A percentile compares a stretch with the other conserved stretches of the same genome.
phyloP scores from a whole-genome alignment of 2,329 filamentous ascomycete species.

The Xylaria sp. region DNA sequence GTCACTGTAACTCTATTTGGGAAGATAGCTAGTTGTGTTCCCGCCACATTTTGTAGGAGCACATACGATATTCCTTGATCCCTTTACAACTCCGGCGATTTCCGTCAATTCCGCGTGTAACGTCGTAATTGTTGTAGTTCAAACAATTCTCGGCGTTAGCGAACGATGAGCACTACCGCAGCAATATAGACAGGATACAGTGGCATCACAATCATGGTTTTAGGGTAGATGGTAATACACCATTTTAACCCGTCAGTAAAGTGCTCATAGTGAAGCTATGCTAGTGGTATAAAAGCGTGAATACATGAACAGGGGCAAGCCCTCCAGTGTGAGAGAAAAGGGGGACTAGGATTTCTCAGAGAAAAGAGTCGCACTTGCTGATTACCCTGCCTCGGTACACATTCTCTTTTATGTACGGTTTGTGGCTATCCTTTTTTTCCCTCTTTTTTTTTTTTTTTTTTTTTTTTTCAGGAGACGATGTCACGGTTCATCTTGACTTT shows the following conservation, averaged over 20 bases:
- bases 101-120: neutral
- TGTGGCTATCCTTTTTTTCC: neutral
- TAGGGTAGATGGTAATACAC: neutral
- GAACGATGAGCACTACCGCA: neutral
- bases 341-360: neutral
- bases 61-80: neutral
- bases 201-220: neutral
- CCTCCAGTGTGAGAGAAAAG: neutral
- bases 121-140: neutral
- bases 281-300: neutral
- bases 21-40: neutral
- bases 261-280: neutral
- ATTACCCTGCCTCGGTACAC: neutral
- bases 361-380: constrained; percentile 1
- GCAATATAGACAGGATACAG: neutral
- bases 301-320: neutral
- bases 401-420: neutral
- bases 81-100: too few species aligned
- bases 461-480: too few species aligned
- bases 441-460: too few species aligned
- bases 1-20: neutral
- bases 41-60: neutral
- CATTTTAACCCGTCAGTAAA: neutral
- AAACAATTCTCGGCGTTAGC: neutral
- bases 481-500: neutral